Conservation (phyloP, 257 asterid genomes). For the Penstemon barbatus region DNA sequence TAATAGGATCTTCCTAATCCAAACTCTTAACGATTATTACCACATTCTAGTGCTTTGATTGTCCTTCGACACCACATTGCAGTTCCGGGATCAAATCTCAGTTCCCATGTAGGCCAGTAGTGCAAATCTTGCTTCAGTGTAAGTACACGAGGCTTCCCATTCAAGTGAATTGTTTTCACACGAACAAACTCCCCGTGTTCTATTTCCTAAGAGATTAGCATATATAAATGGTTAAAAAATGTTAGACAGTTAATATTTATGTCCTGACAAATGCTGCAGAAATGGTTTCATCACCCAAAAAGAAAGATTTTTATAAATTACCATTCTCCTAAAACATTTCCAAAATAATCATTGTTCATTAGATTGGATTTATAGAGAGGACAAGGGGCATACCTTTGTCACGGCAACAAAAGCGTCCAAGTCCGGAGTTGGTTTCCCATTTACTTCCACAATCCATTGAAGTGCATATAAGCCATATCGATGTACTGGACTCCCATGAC, state of each 20-base stretch:
- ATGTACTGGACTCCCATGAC: conserved; percentile 97
- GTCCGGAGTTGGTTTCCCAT: conserved; percentile 87
- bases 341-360: too few species aligned
- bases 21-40: not conserved
- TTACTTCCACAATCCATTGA: conserved; percentile 96
- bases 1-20: too few species aligned
- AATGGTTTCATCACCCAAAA: not conserved
- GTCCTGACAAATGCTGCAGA: not conserved
- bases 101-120: conserved; percentile 99
- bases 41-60: conserved; percentile 57
- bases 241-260: not conserved
- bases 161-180: conserved; percentile 78
- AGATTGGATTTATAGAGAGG: conserved; percentile 7
- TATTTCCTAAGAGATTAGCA: conserved; percentile 48
- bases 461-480: conserved; percentile 93
- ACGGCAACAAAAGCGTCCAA: conserved; percentile 84
- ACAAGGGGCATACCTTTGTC: conserved; percentile 63
- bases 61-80: conserved; percentile 79
- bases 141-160: conserved; percentile 89
- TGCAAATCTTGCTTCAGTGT: conserved; percentile 96
- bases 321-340: not conserved
- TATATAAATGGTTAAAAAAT: conserved; percentile 14
- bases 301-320: not conserved
- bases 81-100: conserved; percentile 78
- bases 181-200: conserved; percentile 94